These are phyloP conservation scores for Globisporangium nunn DNA, from an alignment of 352 stramenopile species.

Conservation along the genomic window DNA sequence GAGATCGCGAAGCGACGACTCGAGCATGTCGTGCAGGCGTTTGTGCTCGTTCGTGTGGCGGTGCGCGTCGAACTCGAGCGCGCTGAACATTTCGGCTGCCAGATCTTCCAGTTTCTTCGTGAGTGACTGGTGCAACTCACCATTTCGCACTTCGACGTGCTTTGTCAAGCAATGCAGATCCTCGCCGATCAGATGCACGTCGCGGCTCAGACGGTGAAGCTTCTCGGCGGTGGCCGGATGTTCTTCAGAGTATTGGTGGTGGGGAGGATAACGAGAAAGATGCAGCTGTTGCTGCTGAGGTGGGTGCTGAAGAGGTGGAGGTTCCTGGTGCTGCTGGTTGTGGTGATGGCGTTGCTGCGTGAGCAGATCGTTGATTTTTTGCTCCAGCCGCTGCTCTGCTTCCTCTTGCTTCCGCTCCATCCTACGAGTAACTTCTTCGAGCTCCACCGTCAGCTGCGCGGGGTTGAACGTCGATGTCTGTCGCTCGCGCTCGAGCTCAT, in stretches of 20 bases:
- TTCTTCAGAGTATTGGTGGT: neutral
- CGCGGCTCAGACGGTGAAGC: slow-evolving; percentile 18
- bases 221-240: slow-evolving; percentile 15
- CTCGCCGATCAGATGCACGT: slow-evolving; percentile 19
- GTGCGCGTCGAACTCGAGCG: slow-evolving; percentile 30
- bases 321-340: neutral
- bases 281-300: neutral
- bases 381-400: neutral
- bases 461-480: neutral
- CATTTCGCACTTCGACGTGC: slow-evolving; percentile 13
- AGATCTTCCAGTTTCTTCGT: slow-evolving; percentile 23
- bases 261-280: neutral
- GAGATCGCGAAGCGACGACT: slow-evolving; percentile 5
- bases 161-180: slow-evolving; percentile 29
- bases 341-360: neutral
- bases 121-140: slow-evolving; percentile 24
- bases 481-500: slow-evolving; percentile 10
- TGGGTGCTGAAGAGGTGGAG: neutral
- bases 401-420: neutral
- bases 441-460: neutral
- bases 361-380: neutral
- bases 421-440: neutral
- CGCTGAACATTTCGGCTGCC: slow-evolving; percentile 31
- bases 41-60: slow-evolving; percentile 36
- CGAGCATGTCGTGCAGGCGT: slow-evolving; percentile 19